Conservation (phyloP, 805 yeast genomes). For the Yarrowia alimentaria region DNA sequence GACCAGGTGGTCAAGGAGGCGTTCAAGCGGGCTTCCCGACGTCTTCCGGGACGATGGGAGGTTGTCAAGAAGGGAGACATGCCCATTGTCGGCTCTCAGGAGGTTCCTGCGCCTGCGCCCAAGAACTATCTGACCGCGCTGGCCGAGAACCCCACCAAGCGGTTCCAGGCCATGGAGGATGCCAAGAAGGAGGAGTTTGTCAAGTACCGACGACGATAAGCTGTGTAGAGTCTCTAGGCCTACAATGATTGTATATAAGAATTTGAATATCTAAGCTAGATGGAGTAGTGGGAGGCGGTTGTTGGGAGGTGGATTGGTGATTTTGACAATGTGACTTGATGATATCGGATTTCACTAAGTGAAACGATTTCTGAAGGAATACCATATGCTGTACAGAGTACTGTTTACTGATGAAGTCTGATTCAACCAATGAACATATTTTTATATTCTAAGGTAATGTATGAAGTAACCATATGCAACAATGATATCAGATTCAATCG, state of each 20-base stretch:
- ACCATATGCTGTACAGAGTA: too few relatives aligned
- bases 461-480: too few relatives aligned
- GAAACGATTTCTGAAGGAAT: too few relatives aligned
- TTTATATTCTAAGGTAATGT: too few relatives aligned
- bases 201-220: constrained; percentile 61
- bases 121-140: constrained; percentile 56
- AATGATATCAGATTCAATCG: too few relatives aligned
- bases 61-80: constrained; percentile 63
- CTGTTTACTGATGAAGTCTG: too few relatives aligned
- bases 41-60: constrained; percentile 90
- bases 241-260: constrained; percentile 15
- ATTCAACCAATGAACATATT: too few relatives aligned
- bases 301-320: too few relatives aligned
- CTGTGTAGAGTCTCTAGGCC: background rate
- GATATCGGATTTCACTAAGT: too few relatives aligned
- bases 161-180: constrained; percentile 54
- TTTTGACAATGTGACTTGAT: too few relatives aligned
- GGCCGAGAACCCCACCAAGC: constrained; percentile 62
- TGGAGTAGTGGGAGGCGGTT: too few relatives aligned
- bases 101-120: constrained; percentile 48
- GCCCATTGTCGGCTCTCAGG: constrained; percentile 69
- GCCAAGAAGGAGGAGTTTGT: constrained; percentile 53
- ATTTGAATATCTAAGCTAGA: too few relatives aligned
- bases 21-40: constrained; percentile 80
- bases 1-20: constrained; percentile 89